phyloP scores from a whole-genome alignment of 371 early-diverging fungal species.

The Apophysomyces variabilis region DNA sequence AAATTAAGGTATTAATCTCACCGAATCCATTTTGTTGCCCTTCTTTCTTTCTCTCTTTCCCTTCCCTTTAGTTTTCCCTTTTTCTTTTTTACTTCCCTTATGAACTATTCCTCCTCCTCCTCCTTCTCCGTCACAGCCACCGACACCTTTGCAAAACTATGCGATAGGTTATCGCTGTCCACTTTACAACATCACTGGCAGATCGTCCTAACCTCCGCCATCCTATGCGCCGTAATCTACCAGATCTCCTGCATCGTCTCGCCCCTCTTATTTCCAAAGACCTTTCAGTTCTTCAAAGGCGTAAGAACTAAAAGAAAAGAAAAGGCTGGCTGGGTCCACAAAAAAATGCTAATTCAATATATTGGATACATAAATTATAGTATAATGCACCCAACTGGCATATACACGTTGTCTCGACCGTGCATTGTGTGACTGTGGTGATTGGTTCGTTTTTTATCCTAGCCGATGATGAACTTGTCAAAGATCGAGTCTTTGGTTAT shows the following conservation, averaged over 20 bases:
- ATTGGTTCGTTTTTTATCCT: conserved; percentile 67
- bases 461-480: conserved; percentile 57
- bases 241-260: conserved; percentile 61
- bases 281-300: conserved; percentile 63
- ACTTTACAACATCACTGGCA: conserved; percentile 52
- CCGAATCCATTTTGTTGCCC: too few relatives aligned
- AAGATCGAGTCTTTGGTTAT: conserved; percentile 82
- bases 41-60: too few relatives aligned
- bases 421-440: conserved; percentile 61
- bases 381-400: conserved; percentile 70
- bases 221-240: conserved; percentile 59
- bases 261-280: conserved; percentile 63
- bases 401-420: conserved; percentile 73
- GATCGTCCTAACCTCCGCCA: conserved; percentile 36
- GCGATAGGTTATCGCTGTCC: conserved; percentile 37
- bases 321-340: background rate
- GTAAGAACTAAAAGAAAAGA: conserved; percentile 24
- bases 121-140: too few relatives aligned
- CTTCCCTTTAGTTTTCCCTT: background rate
- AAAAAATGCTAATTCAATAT: too few relatives aligned
- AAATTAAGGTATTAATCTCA: too few relatives aligned
- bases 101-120: conserved; percentile 15
- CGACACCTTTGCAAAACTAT: conserved; percentile 21
- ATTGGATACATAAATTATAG: conserved; percentile 16
- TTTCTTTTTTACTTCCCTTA: conserved; percentile 2